A percentile compares a stretch with the other conserved stretches of the same genome.
Conservation (phyloP, 768 basidiomycete genomes). For the Hypholoma fasciculare region DNA sequence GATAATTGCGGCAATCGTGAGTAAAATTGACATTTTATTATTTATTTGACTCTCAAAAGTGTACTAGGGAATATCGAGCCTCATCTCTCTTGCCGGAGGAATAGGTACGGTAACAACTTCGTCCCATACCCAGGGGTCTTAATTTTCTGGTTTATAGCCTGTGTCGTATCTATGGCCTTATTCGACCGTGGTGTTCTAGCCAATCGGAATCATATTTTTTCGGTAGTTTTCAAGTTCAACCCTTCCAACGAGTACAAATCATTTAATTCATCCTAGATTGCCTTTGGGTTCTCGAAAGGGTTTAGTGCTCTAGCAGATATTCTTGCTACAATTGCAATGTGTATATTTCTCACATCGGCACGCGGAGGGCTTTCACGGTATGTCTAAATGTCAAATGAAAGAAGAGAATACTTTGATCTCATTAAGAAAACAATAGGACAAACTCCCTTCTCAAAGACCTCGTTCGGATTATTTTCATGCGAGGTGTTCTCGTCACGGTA, state of each 20-base stretch:
- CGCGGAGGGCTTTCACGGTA: not conserved
- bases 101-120: not conserved
- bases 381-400: not conserved
- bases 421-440: not conserved
- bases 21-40: not conserved
- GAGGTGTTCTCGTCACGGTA: not conserved
- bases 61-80: not conserved
- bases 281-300: conserved; percentile 3
- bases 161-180: not conserved
- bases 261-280: not conserved
- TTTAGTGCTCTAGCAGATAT: conserved; percentile 4
- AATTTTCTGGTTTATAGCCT: not conserved
- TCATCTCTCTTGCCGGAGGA: not conserved
- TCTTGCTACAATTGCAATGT: conserved; percentile 1
- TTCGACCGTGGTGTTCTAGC: conserved; percentile 1
- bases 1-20: not conserved
- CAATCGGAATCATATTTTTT: not conserved
- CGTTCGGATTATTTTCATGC: not conserved
- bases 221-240: not conserved
- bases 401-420: not conserved
- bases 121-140: too few species aligned
- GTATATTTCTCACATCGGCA: conserved; percentile 1
- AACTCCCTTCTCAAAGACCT: conserved; percentile 1
- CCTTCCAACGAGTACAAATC: not conserved
- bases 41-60: not conserved